phyloP scores from a whole-genome alignment of 495 filamentous ascomycete genomes.

The Friedmanniomyces simplex region DNA sequence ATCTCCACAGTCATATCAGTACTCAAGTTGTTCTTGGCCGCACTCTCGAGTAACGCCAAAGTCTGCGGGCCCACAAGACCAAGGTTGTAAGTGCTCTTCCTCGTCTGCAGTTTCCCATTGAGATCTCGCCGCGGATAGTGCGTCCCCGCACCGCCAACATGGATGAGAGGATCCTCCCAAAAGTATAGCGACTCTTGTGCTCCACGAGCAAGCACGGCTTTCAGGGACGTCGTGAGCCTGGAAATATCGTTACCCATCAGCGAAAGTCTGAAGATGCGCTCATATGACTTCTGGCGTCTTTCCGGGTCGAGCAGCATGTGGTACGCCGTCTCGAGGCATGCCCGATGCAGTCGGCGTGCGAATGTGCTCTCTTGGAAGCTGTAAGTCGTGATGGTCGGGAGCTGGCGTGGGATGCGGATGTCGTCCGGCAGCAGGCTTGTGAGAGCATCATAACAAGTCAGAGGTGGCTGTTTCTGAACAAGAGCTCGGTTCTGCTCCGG shows the following conservation, averaged over 20 bases:
- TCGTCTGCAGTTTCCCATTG: slow-evolving; percentile 21
- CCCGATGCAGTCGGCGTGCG: slow-evolving; percentile 57
- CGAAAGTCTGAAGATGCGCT: slow-evolving; percentile 56
- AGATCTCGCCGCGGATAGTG: slow-evolving; percentile 41
- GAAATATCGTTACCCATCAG: slow-evolving; percentile 45
- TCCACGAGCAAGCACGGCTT: slow-evolving; percentile 31
- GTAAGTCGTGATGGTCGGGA: slow-evolving; percentile 24
- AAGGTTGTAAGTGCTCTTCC: slow-evolving; percentile 29
- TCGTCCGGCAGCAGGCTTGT: not conserved
- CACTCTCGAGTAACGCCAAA: slow-evolving; percentile 32
- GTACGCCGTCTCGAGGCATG: slow-evolving; percentile 52
- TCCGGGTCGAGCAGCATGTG: slow-evolving; percentile 47
- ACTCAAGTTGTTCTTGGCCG: slow-evolving; percentile 4
- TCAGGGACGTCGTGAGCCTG: slow-evolving; percentile 38
- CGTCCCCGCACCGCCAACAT: slow-evolving; percentile 59
- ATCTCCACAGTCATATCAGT: slow-evolving; percentile 21
- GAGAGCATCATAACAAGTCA: not conserved
- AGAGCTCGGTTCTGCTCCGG: not conserved
- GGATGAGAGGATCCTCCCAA: slow-evolving; percentile 53
- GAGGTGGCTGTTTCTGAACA: not conserved
- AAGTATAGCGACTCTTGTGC: slow-evolving; percentile 44
- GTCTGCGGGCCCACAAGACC: slow-evolving; percentile 25
- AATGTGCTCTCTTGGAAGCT: slow-evolving; percentile 56
- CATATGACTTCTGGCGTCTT: slow-evolving; percentile 42
- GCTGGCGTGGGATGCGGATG: not conserved